Evolutionary conservation across 2,329 filamentous ascomycete genomes (phyloP), one percentile per base, ranked within the genome.

Genomic region (Leptographium procerum): DNA sequence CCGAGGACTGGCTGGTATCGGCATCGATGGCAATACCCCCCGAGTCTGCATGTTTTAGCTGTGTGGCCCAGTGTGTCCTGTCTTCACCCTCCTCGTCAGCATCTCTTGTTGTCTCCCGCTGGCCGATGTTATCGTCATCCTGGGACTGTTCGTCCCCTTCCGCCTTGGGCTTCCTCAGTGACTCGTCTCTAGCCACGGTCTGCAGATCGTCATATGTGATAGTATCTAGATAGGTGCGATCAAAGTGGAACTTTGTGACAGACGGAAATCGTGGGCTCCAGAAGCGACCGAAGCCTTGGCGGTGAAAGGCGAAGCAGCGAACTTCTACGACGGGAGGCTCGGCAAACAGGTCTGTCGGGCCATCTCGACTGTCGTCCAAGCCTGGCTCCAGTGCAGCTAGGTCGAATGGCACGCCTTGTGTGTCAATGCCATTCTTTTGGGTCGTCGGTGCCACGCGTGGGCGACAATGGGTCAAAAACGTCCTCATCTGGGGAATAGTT

Each of bases 281-380:
- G 65, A 88, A 91, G 1, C 78, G 77, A 16, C 82, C 84, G 65
- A 87, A 85, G 4, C 82, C 79, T 3, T 81, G 78, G 66, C 86
- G 88, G 60, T 90, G 87, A 64, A 91, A 96, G 0, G 86, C 85
- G 61, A 89, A 88, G 57, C 89, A 91, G 28, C 88, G 77, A 60
- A 95, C 75, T 64, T 95, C 91, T 58, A 91, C 88, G 0, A 96
- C 83, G 24, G 89, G 80, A 0, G 90, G 90, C 0, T 77, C 74
- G 8, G 77, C 79, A 68, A 95, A 95, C 1, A 85, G 70, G 1
- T 77, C 71, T 0, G 76, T 74, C 62, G 80, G 72, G 0, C 62
- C 61, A 59, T 71, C 61, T 65, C 74, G 67, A 51, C 72, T 69
- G 43, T 69, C 69, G 56, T 75, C 71, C 2, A 78, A 63, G 0